Percentiles rank a stretch among this genome's conserved stretches.
Evolutionary conservation across 139 green algal genomes (phyloP).

Genomic region (Chlamydomonas sphaeroides): DNA sequence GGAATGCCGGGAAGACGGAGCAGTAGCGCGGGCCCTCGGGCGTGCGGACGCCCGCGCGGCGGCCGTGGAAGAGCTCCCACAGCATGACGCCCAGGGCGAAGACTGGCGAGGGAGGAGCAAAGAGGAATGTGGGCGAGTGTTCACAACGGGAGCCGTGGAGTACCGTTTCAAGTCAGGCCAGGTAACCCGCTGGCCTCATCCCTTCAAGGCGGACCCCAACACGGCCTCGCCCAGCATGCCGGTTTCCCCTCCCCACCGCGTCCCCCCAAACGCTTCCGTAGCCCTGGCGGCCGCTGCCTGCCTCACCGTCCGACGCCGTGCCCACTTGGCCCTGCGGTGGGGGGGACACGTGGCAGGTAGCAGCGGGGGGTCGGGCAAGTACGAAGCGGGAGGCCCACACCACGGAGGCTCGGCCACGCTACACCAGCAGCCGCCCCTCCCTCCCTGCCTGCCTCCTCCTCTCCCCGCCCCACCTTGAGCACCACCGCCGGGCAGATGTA

Average conservation of each 20-base stretch:
- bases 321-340: not conserved
- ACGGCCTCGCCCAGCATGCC: no score
- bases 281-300: no score
- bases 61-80: conserved; percentile 45
- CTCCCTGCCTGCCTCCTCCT: not conserved
- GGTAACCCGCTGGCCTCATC: not conserved
- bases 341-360: no score
- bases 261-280: no score
- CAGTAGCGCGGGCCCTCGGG: conserved; percentile 10
- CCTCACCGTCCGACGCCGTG: not conserved
- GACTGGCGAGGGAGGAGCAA: not conserved
- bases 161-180: not conserved
- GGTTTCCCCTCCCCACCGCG: no score
- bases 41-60: not conserved
- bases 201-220: not conserved
- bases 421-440: not conserved
- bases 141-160: not conserved
- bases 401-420: not conserved
- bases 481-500: conserved; percentile 36
- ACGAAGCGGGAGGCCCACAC: not conserved
- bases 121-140: no score
- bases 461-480: not conserved
- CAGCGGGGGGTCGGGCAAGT: not conserved
- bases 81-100: conserved; percentile 41
- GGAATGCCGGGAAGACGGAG: conserved; percentile 26